Evolutionary conservation across 768 basidiomycete genomes (phyloP), one percentile per base, ranked within the genome.

Genomic region (Hysterangium stoloniferum): DNA sequence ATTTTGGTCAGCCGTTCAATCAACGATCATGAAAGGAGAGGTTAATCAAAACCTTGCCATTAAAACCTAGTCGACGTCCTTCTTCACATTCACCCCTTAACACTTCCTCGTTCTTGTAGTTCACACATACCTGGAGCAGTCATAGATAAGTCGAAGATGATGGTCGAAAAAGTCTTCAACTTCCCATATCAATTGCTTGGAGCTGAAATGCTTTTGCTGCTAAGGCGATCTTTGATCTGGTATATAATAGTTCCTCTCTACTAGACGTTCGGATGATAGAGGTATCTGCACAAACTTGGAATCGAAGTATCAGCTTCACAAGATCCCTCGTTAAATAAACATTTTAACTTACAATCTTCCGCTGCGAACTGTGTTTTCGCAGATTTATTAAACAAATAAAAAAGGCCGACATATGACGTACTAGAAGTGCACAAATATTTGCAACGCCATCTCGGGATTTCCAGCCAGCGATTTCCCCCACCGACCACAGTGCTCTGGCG

Each of bases 161-260:
- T n/a, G n/a, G n/a, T n/a, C n/a, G n/a, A n/a, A n/a, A n/a, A n/a
- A n/a, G n/a, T n/a, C n/a, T n/a, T 4, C 25, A 12, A 53, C 65
- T 38, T 37, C 86, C 94, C 86, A 96, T 87, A 64, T 97, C 94
- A 58, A 97, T 88, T 2, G 92, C 87, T 19, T 84, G 79, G 6
- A 96, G 70, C 0, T 78, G 79, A 58, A 84, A 91, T 3, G 92
- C 86, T 60, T 85, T 90, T 5, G 94, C 91, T 0, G 80, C 77
- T 38, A 85, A 75, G 8, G 86, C 87, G 40, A 95, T 77, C 52
- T 82, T 77, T 1, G 89, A 91, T 11, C 94, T 82, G 6, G 92
- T 83, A 57, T 79, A 91, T 5, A 93, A 72, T 32, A 97, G 68
- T 62, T 96, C 94, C 35, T 70, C 71, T 25, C 87, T 78, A 6